Base-by-base conservation (phyloP, 2,329 filamentous ascomycete species). In the Beauveria australis region DNA sequence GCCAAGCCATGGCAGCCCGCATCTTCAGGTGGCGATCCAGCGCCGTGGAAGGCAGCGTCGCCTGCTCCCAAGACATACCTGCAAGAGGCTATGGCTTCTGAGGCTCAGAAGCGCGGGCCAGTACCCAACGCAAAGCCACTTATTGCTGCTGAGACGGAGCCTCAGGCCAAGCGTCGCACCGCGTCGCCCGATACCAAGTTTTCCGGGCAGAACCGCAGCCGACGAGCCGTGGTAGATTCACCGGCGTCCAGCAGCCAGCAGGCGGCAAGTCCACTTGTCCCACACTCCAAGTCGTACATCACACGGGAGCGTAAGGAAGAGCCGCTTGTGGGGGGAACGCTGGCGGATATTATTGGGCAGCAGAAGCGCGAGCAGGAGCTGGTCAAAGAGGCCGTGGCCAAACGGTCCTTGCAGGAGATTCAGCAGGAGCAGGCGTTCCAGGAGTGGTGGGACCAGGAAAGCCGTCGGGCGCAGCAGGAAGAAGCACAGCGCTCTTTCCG, bases 361-460 rank as follows among this genome's bases (percentile, higher is more conserved):
- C 92, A 99, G 74, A 85, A 88, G 71, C 85, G 85, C 9, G 92
- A 97, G 71, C 94, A 95, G 69, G 85, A 91, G 61, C 83, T 85
- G 19, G 86, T 95, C 63, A 88, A 85, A 58, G 92, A 96, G 70
- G 91, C 92, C 1, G 87, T 87, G 12, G 90, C 92, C 2, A 97
- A 96, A 75, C 84, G 93, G 60, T 94, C 90, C 64, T 76, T 99
- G 33, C 87, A 95, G 69, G 94, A 97, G 64, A 99, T 99, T 62
- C 94, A 99, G 72, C 86, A 94, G 65, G 94, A 99, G 74, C 94
- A 99, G 70, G 91, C 91, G 56, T 99, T 99, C 71, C 91, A 97
- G 71, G 87, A 95, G 71, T 96, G 92, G 92, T 96, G 92, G 92
- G 91, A 95, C 66, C 86, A 89, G 64, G 92, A 96, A 73, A 91